Conservation (phyloP, 352 stramenopile genomes). For the Aphanomyces invadans region DNA sequence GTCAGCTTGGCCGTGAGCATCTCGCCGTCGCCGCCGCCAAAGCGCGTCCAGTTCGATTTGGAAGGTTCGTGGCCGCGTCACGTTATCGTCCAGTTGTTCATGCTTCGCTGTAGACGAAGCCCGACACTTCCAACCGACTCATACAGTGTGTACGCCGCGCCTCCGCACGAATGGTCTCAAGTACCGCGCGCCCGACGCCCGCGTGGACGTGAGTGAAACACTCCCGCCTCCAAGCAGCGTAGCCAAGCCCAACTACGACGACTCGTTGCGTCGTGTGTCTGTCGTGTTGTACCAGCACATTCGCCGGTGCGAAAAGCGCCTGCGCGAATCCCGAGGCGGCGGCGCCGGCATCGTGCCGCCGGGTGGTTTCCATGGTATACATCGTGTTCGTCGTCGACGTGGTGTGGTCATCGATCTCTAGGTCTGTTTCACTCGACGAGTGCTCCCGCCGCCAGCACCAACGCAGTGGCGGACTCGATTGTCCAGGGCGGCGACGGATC, state of each 20-base stretch:
- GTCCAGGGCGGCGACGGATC: not conserved
- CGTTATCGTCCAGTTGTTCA: not conserved
- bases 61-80: slow-evolving; percentile 2
- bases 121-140: slow-evolving; percentile 62
- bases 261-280: slow-evolving; percentile 79
- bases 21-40: slow-evolving; percentile 22
- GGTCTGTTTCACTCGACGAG: slow-evolving; percentile 8
- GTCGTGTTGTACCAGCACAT: slow-evolving; percentile 88
- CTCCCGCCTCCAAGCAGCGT: slow-evolving; percentile 73
- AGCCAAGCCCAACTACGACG: slow-evolving; percentile 86
- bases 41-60: slow-evolving; percentile 23
- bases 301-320: slow-evolving; percentile 73
- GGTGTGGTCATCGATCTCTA: not conserved
- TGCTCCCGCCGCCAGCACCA: not conserved
- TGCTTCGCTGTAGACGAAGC: slow-evolving; percentile 26
- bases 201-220: slow-evolving; percentile 48
- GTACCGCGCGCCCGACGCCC: slow-evolving; percentile 75
- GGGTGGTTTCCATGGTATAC: not conserved
- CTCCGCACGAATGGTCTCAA: slow-evolving; percentile 60
- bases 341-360: not conserved
- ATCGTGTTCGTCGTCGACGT: not conserved
- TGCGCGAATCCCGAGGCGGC: slow-evolving; percentile 33
- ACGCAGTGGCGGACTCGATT: no score
- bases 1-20: slow-evolving; percentile 5
- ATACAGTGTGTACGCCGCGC: slow-evolving; percentile 77